These are phyloP conservation scores for Xylaria curta DNA, from an alignment of 495 filamentous ascomycete genomes.

Conservation along the genomic window DNA sequence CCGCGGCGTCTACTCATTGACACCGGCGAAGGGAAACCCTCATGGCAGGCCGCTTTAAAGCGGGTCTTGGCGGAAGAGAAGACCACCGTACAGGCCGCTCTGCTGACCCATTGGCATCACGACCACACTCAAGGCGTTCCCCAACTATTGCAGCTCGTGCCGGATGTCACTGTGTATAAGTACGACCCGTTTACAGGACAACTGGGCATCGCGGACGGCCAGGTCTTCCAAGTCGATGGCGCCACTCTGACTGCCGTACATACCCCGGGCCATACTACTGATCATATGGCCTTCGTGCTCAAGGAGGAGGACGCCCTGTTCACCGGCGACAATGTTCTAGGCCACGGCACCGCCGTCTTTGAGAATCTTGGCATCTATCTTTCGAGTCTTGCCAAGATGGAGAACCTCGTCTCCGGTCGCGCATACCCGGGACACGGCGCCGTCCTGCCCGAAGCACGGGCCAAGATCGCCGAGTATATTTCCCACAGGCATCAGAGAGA, in stretches of 20 bases:
- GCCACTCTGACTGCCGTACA: conserved; percentile 76
- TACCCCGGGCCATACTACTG: conserved; percentile 84
- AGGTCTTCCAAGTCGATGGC: conserved; percentile 75
- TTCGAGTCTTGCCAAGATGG: conserved; percentile 74
- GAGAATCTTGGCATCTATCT: conserved; percentile 81
- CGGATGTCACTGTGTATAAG: conserved; percentile 63
- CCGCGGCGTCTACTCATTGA: conserved; percentile 74
- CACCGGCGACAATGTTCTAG: conserved; percentile 93
- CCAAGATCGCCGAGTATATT: conserved; percentile 80
- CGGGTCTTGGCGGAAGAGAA: conserved; percentile 68
- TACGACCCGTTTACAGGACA: conserved; percentile 56
- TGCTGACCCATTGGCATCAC: conserved; percentile 90
- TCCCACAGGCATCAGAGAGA: conserved; percentile 79
- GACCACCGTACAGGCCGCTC: conserved; percentile 64
- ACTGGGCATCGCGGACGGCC: conserved; percentile 68
- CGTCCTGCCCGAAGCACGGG: conserved; percentile 69
- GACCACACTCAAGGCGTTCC: conserved; percentile 81
- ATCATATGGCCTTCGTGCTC: conserved; percentile 79
- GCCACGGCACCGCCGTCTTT: conserved; percentile 92
- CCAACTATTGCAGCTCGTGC: conserved; percentile 68
- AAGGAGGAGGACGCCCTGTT: conserved; percentile 86
- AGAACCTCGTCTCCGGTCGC: conserved; percentile 64
- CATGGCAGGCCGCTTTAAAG: conserved; percentile 66
- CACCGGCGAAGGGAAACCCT: conserved; percentile 72
- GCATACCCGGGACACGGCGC: conserved; percentile 90